Evolutionary conservation across 352 stramenopile genomes (phyloP), one percentile per base, ranked within the genome.

Genomic region (Phytophthora multivora): DNA sequence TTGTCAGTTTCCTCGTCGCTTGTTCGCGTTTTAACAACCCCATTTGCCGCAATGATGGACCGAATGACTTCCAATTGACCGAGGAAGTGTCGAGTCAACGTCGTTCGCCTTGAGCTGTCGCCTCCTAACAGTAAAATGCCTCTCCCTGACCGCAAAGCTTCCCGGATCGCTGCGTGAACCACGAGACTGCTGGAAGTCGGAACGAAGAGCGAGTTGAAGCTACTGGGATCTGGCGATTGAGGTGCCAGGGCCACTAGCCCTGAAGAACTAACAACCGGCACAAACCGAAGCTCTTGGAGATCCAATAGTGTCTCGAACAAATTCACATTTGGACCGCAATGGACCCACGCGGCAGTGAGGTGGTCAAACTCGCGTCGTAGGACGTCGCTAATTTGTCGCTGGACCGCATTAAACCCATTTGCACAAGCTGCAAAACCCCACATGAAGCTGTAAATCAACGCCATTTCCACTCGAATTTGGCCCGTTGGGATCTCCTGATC

Each of bases 381-480:
- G 10, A 72, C 30, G 4, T 63, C 70, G 19, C 69, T 79, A 0
- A 86, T 18, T 21, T 81, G 64, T 5, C 68, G 19, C 41, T 76
- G 63, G 11, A 78, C 15, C 0, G 49, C 10, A 16, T 15, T 6
- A 4, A 57, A 61, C 9, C 60, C 67, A 12, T 50, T 62, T 1
- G 59, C 63, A 39, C 64, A 71, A 4, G 64, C 47, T 23, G 68
- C 63, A 55, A 80, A 83, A 2, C 76, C 76, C 80, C 82, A 90
- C 10, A 90, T 31, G 5, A 90, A 46, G 11, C 78, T 74, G 36
- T 84, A 87, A 2, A 83, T 35, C 2, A 82, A 51, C 2, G 65
- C 63, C 76, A 90, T 80, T n/a, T 84, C 72, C 4, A 91, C 71
- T 0, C 76, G 74, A 9, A 75, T 62, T 21, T 71, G 31, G 2